Conservation (phyloP, 1,284 basidiomycete genomes). For the Pseudozyma tsukubaensis region DNA sequence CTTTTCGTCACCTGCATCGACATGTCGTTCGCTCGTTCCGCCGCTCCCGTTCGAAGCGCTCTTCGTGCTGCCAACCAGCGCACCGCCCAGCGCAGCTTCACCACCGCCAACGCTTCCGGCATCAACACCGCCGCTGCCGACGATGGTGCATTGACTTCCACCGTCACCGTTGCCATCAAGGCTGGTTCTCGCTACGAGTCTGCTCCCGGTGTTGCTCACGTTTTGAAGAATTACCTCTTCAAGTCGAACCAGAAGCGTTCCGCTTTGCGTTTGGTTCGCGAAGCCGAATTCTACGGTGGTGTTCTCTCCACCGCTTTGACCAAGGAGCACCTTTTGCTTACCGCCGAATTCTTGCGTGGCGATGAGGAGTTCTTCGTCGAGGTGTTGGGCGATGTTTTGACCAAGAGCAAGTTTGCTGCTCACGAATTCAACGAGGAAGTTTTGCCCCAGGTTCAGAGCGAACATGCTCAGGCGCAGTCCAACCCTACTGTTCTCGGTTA, state of each 20-base stretch:
- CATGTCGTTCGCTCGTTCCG: slow-evolving; percentile 55
- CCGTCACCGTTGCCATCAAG: slow-evolving; percentile 62
- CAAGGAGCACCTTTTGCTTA: slow-evolving; percentile 90
- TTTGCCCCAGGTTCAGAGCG: slow-evolving; percentile 58
- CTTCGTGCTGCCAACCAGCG: slow-evolving; percentile 38
- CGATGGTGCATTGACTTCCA: slow-evolving; percentile 59
- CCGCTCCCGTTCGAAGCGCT: slow-evolving; percentile 46
- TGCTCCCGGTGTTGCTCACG: slow-evolving; percentile 60
- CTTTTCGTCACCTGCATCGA: slow-evolving; percentile 2
- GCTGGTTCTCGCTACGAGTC: slow-evolving; percentile 62
- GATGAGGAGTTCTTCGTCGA: slow-evolving; percentile 76
- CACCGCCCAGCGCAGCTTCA: slow-evolving; percentile 39
- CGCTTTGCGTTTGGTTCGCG: slow-evolving; percentile 88
- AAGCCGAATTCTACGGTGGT: slow-evolving; percentile 93
- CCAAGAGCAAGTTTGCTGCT: slow-evolving; percentile 56
- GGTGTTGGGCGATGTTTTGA: slow-evolving; percentile 64
- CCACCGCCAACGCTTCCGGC: slow-evolving; percentile 54
- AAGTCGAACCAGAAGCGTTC: slow-evolving; percentile 74
- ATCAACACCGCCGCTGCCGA: slow-evolving; percentile 56
- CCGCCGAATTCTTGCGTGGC: slow-evolving; percentile 92
- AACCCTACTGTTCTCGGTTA: slow-evolving; percentile 59
- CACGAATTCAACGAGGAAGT: slow-evolving; percentile 68
- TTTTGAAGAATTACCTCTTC: slow-evolving; percentile 64
- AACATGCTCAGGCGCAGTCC: slow-evolving; percentile 56
- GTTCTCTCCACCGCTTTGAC: slow-evolving; percentile 86